A percentile compares a stretch with the other conserved stretches of the same genome.
Conservation (phyloP, 2,329 filamentous ascomycete genomes). For the Trichophyton benhamiae region DNA sequence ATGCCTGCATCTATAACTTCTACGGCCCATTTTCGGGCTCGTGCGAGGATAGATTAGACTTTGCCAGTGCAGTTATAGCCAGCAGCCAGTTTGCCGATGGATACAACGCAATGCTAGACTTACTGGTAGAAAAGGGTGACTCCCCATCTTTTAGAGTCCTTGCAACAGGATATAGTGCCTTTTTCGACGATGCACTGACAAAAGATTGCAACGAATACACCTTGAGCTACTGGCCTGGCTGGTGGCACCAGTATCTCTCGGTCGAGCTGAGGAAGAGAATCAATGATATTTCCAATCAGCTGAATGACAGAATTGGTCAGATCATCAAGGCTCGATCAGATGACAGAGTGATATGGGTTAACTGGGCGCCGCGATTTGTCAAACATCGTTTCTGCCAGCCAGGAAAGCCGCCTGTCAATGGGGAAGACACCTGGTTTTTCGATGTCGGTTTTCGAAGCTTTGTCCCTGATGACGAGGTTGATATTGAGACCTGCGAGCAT, state of each 20-base stretch:
- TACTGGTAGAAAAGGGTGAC: constrained; percentile 17
- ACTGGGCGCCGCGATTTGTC: constrained; percentile 18
- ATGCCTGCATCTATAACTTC: constrained; percentile 20
- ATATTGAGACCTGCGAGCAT: constrained; percentile 6
- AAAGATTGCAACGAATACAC: constrained; percentile 11
- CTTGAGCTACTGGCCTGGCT: constrained; percentile 11
- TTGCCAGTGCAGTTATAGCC: constrained; percentile 5
- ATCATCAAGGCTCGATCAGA: constrained; percentile 16
- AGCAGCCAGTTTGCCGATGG: constrained; percentile 13
- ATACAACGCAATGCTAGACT: constrained; percentile 13
- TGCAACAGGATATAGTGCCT: constrained; percentile 14
- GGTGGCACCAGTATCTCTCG: constrained; percentile 12
- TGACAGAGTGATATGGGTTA: constrained; percentile 15
- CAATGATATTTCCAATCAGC: constrained; percentile 15
- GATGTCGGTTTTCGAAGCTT: constrained; percentile 13
- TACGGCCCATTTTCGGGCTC: constrained; percentile 11
- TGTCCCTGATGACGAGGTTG: constrained; percentile 5
- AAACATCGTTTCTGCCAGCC: constrained; percentile 20
- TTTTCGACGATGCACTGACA: constrained; percentile 17
- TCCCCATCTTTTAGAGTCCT: constrained; percentile 18
- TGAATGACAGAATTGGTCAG: constrained; percentile 19
- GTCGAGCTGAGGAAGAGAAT: constrained; percentile 16
- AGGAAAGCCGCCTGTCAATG: constrained; percentile 10
- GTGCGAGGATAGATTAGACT: constrained; percentile 6
- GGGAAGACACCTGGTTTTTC: constrained; percentile 20